Conservation (phyloP, 768 basidiomycete species). For the Mycena pura region DNA sequence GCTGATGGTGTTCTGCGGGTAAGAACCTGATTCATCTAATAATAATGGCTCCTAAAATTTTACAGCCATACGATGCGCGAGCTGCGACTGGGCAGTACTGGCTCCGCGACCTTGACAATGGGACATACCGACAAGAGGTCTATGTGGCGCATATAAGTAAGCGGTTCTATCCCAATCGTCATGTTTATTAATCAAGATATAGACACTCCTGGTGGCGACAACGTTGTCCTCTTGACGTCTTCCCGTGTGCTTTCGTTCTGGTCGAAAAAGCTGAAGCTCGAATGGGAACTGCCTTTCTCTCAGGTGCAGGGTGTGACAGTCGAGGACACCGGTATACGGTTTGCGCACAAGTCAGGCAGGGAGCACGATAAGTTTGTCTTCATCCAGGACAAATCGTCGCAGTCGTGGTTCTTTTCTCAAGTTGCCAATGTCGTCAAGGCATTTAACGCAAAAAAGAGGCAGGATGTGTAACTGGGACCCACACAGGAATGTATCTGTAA, state of each 20-base stretch:
- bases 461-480: constrained; percentile 51
- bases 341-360: constrained; percentile 79
- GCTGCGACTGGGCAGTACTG: constrained; percentile 96
- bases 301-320: constrained; percentile 88
- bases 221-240: constrained; percentile 80
- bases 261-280: constrained; percentile 82
- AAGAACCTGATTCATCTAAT: constrained; percentile 36
- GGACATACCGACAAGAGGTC: constrained; percentile 79
- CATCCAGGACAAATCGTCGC: constrained; percentile 76
- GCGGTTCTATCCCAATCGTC: constrained; percentile 28
- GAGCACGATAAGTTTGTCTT: constrained; percentile 79
- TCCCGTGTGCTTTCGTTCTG: constrained; percentile 83
- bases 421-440: constrained; percentile 78
- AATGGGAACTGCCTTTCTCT: constrained; percentile 91
- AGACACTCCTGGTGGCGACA: constrained; percentile 84
- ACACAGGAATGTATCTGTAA: neutral
- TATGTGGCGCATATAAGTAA: constrained; percentile 94
- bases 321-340: constrained; percentile 90
- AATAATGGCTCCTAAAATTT: constrained; percentile 9
- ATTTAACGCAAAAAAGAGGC: constrained; percentile 76
- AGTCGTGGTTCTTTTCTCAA: constrained; percentile 83
- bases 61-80: constrained; percentile 84
- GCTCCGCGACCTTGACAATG: constrained; percentile 94
- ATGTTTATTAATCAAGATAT: constrained; percentile 8
- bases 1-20: constrained; percentile 89